Base-by-base conservation (phyloP, 2,329 filamentous ascomycete species). In the Myriangium duriaei region DNA sequence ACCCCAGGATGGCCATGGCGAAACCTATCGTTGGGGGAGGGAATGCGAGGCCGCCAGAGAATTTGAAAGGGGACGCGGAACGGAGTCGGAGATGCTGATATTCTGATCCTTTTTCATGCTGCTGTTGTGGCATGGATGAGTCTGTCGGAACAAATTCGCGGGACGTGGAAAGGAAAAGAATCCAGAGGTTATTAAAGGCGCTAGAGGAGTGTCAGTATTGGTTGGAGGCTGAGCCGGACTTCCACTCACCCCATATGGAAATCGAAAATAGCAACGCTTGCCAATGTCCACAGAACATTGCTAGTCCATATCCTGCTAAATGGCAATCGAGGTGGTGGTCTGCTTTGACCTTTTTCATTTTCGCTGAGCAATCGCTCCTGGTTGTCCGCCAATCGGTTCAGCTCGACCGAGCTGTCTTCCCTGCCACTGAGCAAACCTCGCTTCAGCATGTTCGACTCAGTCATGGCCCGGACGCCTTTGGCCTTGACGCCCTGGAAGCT, bases 161-260 rank as follows among this genome's bases (percentile, higher is more conserved):
- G 0, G 79, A 77, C 0, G 79, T 81, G 1, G 81, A 83, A 32
- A 87, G 67, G 56, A 87, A 86, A 35, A 84, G 68, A 43, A 82
- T 81, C 64, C 78, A 83, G 31, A 87, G 70, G 2, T 79, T 72
- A 52, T 82, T 80, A 63, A 85, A 87, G 17, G 80, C 78, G 42
- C 77, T 45, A 32, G 21, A 13, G 30, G 11, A 15, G 24, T 11
- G 15, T 40, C 18, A 43, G 29, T 29, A 31, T 34, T 5, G 9
- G n/a, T 7, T 12, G 28, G 10, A 30, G 14, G 13, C 11, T n/a
- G 5, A 19, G 30, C 9, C 5, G 15, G 32, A 12, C 7, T 17
- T 16, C 14, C 5, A 24, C 37, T 28, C 39, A 45, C 44, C 51
- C 79, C 49, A 84, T 67, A 58, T 84, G 79, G 50, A 84, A 75